Percentiles rank a stretch among this genome's conserved stretches.
Conservation (phyloP, 2,329 filamentous ascomycete species). For the Colletotrichum zoysiae region DNA sequence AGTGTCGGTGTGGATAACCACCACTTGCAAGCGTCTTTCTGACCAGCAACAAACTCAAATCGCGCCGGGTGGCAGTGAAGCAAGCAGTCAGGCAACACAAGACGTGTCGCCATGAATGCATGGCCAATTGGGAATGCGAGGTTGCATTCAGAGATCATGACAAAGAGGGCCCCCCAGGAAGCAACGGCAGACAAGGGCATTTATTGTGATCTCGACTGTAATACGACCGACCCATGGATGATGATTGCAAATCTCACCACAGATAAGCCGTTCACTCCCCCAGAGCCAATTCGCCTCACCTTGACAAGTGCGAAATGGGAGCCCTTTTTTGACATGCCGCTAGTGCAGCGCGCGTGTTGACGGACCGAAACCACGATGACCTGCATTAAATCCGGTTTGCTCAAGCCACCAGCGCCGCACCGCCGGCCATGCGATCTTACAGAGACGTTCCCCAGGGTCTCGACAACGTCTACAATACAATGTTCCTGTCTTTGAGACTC, state of each 20-base stretch:
- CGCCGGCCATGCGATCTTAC: conserved; percentile 38
- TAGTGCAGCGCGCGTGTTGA: conserved; percentile 30
- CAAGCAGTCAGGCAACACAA: conserved; percentile 5
- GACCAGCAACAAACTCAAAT: conserved; percentile 19
- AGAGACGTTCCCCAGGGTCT: conserved; percentile 16
- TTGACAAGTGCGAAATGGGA: conserved; percentile 18
- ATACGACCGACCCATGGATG: conserved; percentile 30
- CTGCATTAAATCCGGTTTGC: conserved; percentile 37
- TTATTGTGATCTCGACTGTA: conserved; percentile 32
- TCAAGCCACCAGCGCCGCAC: conserved; percentile 37
- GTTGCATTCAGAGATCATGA: conserved; percentile 28
- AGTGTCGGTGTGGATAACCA: conserved; percentile 13
- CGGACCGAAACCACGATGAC: conserved; percentile 38
- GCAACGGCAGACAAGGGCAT: conserved; percentile 14
- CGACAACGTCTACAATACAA: background rate
- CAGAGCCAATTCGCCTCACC: conserved; percentile 7
- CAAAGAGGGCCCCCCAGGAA: conserved; percentile 9
- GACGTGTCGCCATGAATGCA: conserved; percentile 16
- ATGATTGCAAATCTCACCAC: conserved; percentile 35
- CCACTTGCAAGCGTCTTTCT: conserved; percentile 1
- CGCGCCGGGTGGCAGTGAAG: background rate
- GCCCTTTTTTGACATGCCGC: conserved; percentile 26
- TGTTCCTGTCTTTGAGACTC: conserved; percentile 3
- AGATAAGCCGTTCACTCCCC: conserved; percentile 23
- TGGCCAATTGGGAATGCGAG: conserved; percentile 9